phyloP scores from a whole-genome alignment of 371 early-diverging fungal genomes.

The Mucor velutinosus region DNA sequence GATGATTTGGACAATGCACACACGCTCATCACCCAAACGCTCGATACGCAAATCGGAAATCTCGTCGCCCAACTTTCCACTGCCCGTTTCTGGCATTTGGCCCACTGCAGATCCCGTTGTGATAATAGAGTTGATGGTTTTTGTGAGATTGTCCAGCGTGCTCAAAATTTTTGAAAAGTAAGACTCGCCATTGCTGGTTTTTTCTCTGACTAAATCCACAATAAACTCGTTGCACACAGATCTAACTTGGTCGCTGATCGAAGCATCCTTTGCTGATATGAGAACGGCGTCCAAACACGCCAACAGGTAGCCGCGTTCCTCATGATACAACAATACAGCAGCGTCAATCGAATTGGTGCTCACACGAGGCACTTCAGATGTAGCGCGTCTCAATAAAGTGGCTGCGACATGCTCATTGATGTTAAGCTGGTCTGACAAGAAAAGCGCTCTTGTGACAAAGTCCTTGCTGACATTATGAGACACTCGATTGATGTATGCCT shows the following conservation, averaged over 20 bases:
- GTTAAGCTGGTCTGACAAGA: constrained; percentile 79
- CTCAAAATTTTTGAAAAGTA: constrained; percentile 24
- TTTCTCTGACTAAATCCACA: constrained; percentile 22
- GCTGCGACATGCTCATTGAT: constrained; percentile 82
- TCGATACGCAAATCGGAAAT: constrained; percentile 50
- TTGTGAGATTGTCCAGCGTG: constrained; percentile 19
- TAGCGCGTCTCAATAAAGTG: constrained; percentile 68
- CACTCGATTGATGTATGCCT: constrained; percentile 55
- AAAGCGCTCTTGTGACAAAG: constrained; percentile 66
- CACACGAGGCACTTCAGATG: constrained; percentile 49
- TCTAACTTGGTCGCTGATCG: constrained; percentile 55
- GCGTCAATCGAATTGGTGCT: constrained; percentile 66
- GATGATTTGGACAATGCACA: constrained; percentile 58
- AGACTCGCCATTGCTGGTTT: background rate
- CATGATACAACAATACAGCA: constrained; percentile 70
- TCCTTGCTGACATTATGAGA: constrained; percentile 66
- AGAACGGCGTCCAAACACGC: constrained; percentile 65
- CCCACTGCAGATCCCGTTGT: constrained; percentile 33
- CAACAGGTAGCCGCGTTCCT: constrained; percentile 68
- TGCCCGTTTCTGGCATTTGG: constrained; percentile 26
- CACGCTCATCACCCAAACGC: constrained; percentile 59
- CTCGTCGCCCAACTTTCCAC: constrained; percentile 46
- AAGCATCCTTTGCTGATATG: constrained; percentile 50
- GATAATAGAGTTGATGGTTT: constrained; percentile 31
- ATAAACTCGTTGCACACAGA: constrained; percentile 33